These are phyloP conservation scores for Terana coerulea DNA, from an alignment of 768 basidiomycete species.

Conservation along the genomic window DNA sequence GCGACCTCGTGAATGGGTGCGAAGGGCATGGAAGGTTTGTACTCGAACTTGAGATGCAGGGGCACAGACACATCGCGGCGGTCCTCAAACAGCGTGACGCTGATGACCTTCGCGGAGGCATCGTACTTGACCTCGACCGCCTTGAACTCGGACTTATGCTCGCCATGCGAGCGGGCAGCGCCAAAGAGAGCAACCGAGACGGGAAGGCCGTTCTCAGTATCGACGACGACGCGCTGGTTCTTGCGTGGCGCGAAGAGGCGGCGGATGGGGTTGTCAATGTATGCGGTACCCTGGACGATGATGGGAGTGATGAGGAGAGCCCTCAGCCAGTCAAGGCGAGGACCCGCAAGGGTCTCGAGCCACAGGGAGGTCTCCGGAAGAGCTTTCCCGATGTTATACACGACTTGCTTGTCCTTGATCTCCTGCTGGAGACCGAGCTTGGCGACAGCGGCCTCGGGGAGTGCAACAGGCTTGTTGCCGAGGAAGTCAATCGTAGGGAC, in stretches of 20 bases:
- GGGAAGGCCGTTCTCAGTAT: slow-evolving; percentile 39
- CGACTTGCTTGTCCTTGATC: slow-evolving; percentile 40
- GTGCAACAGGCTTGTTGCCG: slow-evolving; percentile 41
- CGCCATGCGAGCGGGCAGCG: slow-evolving; percentile 73
- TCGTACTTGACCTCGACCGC: slow-evolving; percentile 72
- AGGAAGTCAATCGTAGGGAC: slow-evolving; percentile 88
- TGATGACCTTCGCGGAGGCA: slow-evolving; percentile 49
- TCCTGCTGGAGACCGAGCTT: slow-evolving; percentile 41
- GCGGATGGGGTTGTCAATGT: slow-evolving; percentile 86
- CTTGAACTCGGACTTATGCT: slow-evolving; percentile 74
- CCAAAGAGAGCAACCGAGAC: slow-evolving; percentile 68
- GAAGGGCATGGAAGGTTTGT: slow-evolving; percentile 84
- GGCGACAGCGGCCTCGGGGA: slow-evolving; percentile 33
- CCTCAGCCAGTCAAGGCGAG: slow-evolving; percentile 79
- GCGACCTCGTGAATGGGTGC: slow-evolving; percentile 92
- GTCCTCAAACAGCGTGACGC: slow-evolving; percentile 80
- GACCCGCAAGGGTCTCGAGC: slow-evolving; percentile 82
- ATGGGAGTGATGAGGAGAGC: slow-evolving; percentile 79
- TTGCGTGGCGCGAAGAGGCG: slow-evolving; percentile 80
- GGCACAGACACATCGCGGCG: slow-evolving; percentile 74
- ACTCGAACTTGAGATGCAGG: slow-evolving; percentile 76
- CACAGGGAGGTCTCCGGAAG: slow-evolving; percentile 66
- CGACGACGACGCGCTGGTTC: slow-evolving; percentile 74
- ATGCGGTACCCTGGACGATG: slow-evolving; percentile 82
- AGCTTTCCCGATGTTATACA: slow-evolving; percentile 45